Conservation (phyloP, 345 rosid species). For the Camelina laxa region DNA sequence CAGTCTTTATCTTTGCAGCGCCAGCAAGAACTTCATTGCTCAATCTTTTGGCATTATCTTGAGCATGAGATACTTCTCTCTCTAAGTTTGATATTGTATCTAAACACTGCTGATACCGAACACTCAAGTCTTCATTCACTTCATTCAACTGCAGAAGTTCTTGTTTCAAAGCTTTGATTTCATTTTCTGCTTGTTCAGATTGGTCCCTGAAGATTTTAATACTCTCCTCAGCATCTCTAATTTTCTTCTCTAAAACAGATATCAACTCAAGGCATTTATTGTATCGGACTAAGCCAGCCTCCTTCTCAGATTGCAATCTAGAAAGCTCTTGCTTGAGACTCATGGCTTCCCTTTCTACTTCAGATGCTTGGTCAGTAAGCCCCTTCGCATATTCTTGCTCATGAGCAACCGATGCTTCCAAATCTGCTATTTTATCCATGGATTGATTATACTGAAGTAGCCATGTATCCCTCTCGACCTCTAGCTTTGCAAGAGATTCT, state of each 20-base stretch:
- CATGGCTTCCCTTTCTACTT: slow-evolving; percentile 55
- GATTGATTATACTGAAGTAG: slow-evolving; percentile 70
- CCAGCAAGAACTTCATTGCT: slow-evolving; percentile 64
- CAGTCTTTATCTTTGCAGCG: slow-evolving; percentile 61
- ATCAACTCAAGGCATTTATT: slow-evolving; percentile 66
- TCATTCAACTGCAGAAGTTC: slow-evolving; percentile 58
- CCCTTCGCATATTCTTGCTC: slow-evolving; percentile 56
- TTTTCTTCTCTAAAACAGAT: slow-evolving; percentile 62
- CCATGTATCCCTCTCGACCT: slow-evolving; percentile 71
- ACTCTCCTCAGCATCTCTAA: slow-evolving; percentile 63
- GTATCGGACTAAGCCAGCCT: slow-evolving; percentile 60
- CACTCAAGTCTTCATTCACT: slow-evolving; percentile 67
- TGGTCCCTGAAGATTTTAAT: slow-evolving; percentile 51
- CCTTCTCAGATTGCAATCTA: slow-evolving; percentile 69
- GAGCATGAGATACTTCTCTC: slow-evolving; percentile 58
- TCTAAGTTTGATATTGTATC: slow-evolving; percentile 69
- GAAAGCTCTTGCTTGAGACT: slow-evolving; percentile 68
- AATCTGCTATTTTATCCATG: slow-evolving; percentile 61
- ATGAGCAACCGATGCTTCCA: slow-evolving; percentile 55
- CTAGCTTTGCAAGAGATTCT: slow-evolving; percentile 64
- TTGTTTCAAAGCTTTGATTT: slow-evolving; percentile 58
- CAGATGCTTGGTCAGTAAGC: slow-evolving; percentile 53
- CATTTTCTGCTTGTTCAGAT: slow-evolving; percentile 63
- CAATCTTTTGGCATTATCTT: slow-evolving; percentile 60
- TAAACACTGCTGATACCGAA: slow-evolving; percentile 63